These are phyloP conservation scores for Uronychia binucleata DNA, from an alignment of 73 alveolate species.

Conservation along the genomic window DNA sequence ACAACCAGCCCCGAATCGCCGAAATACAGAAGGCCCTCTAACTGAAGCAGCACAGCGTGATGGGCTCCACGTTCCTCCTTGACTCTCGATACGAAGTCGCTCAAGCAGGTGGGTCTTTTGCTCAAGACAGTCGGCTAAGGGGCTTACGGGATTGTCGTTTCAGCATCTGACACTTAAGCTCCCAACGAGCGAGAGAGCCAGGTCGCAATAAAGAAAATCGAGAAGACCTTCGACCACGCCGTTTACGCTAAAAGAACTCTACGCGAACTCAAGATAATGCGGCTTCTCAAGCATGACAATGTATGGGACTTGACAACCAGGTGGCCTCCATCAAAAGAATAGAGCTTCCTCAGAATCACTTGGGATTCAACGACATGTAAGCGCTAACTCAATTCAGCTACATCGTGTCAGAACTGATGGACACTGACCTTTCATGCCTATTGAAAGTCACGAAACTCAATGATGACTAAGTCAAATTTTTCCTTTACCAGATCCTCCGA, in stretches of 20 bases:
- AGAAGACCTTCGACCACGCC: slow-evolving; percentile 46
- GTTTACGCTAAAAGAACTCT: slow-evolving; percentile 70
- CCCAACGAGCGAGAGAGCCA: background rate
- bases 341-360: slow-evolving; percentile 62
- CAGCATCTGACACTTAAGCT: slow-evolving; percentile 18
- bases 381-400: slow-evolving; percentile 59
- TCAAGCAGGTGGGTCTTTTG: background rate
- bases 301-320: slow-evolving; percentile 56
- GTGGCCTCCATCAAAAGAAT: slow-evolving; percentile 4
- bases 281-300: slow-evolving; percentile 62
- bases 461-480: slow-evolving; percentile 84
- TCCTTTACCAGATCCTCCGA: slow-evolving; percentile 83
- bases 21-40: background rate
- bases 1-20: too few species aligned
- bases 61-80: background rate
- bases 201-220: slow-evolving; percentile 64
- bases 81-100: background rate
- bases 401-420: slow-evolving; percentile 95
- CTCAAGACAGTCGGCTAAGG: background rate
- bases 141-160: slow-evolving; percentile 12
- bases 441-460: slow-evolving; percentile 89
- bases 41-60: background rate
- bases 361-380: slow-evolving; percentile 75
- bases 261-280: slow-evolving; percentile 73
- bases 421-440: slow-evolving; percentile 93